Conservation (phyloP, 306 rosid genomes). For the Macrotyloma uniflorum region DNA sequence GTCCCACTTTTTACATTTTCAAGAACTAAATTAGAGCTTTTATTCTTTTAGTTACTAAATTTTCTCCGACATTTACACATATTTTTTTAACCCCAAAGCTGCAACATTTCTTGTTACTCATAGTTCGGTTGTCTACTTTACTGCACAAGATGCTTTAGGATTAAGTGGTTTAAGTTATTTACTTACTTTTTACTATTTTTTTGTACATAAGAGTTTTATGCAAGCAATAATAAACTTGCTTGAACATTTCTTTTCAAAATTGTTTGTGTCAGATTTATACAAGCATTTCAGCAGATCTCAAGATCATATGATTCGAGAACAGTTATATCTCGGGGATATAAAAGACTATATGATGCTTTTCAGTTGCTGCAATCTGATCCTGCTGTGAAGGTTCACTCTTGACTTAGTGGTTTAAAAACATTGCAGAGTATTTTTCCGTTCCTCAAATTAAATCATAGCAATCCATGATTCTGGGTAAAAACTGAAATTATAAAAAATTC, state of each 20-base stretch:
- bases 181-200: neutral
- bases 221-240: conserved; percentile 32
- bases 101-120: neutral
- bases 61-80: too few relatives aligned
- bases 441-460: neutral
- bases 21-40: too few relatives aligned
- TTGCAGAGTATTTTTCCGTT: neutral
- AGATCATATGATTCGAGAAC: conserved; percentile 44
- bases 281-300: conserved; percentile 46
- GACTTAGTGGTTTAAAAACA: neutral
- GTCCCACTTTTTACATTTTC: too few relatives aligned
- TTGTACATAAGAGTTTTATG: conserved; percentile 37
- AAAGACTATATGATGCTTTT: conserved; percentile 53
- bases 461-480: neutral
- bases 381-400: conserved; percentile 52
- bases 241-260: conserved; percentile 36
- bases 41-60: too few relatives aligned
- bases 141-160: neutral
- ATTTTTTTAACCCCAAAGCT: neutral
- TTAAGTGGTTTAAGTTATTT: neutral
- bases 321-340: conserved; percentile 49
- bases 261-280: conserved; percentile 53
- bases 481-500: neutral
- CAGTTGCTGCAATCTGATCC: conserved; percentile 61
- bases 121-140: neutral